Evolutionary conservation across 192 early-diverging fungal genomes (phyloP).

Genomic region (Coemansia sp.): DNA sequence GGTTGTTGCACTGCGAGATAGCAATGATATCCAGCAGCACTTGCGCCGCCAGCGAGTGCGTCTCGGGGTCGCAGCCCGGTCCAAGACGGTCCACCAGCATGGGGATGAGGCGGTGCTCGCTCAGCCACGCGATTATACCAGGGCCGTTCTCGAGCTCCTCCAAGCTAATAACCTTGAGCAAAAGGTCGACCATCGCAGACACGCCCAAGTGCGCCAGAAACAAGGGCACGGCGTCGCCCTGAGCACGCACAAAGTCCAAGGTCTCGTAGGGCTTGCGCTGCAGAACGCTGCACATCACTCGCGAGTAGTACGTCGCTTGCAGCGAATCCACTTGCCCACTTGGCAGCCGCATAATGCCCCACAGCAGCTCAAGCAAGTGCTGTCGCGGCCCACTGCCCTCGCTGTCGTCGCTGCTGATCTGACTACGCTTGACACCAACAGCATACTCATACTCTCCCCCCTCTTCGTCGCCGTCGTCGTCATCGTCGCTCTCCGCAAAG

Average conservation of each 20-base stretch:
- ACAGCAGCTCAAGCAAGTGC: slow-evolving; percentile 77
- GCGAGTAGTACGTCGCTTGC: slow-evolving; percentile 88
- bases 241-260: slow-evolving; percentile 78
- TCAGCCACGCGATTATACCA: slow-evolving; percentile 91
- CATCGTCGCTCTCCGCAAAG: slow-evolving; percentile 47
- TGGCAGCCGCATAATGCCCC: slow-evolving; percentile 75
- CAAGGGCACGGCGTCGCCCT: slow-evolving; percentile 70
- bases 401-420: neutral
- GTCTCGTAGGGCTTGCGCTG: slow-evolving; percentile 90
- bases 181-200: slow-evolving; percentile 84
- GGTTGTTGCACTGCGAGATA: slow-evolving; percentile 70
- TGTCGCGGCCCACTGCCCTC: slow-evolving; percentile 16
- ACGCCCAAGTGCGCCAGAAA: slow-evolving; percentile 83
- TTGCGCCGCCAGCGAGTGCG: slow-evolving; percentile 78
- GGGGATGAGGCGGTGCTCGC: slow-evolving; percentile 72
- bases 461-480: slow-evolving; percentile 20
- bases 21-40: slow-evolving; percentile 81
- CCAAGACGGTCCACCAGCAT: slow-evolving; percentile 77
- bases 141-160: slow-evolving; percentile 85
- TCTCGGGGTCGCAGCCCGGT: slow-evolving; percentile 76
- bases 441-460: neutral
- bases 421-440: neutral
- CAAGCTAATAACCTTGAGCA: slow-evolving; percentile 90
- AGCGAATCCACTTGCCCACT: slow-evolving; percentile 70
- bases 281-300: slow-evolving; percentile 84